Conservation (phyloP, 495 filamentous ascomycete species). For the Aspergillus bertholletiae region DNA sequence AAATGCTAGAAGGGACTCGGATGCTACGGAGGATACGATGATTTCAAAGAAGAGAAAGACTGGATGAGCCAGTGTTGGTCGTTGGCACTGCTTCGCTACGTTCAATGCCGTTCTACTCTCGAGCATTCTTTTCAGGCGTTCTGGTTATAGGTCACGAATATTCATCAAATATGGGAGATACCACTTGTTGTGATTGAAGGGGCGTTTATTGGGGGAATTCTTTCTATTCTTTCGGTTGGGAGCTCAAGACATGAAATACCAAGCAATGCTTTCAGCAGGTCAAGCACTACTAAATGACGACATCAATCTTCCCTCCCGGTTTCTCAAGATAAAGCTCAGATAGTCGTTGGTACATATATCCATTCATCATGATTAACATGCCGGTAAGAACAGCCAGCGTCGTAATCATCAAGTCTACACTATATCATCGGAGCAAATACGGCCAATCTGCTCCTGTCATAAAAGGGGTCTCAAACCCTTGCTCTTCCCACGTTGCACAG, state of each 20-base stretch:
- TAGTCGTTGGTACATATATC: conserved; percentile 20
- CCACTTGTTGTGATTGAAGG: conserved; percentile 1
- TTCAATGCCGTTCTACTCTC: not conserved
- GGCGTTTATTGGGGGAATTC: conserved; percentile 3
- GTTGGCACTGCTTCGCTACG: not conserved
- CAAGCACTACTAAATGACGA: not conserved
- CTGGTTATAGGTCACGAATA: not conserved
- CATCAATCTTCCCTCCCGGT: not conserved
- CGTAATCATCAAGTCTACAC: conserved; percentile 19
- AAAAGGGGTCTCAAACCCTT: conserved; percentile 3
- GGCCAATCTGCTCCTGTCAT: conserved; percentile 1
- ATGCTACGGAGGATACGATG: conserved; percentile 42
- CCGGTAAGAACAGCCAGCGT: conserved; percentile 28
- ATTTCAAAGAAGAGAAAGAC: conserved; percentile 40
- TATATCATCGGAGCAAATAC: not conserved
- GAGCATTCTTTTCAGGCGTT: not conserved
- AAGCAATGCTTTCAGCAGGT: not conserved
- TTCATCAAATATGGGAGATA: not conserved
- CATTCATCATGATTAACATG: conserved; percentile 38
- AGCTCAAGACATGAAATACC: not conserved
- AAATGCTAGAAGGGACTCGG: conserved; percentile 34
- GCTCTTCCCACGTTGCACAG: conserved; percentile 17
- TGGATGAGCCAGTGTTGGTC: conserved; percentile 13
- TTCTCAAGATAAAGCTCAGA: not conserved
- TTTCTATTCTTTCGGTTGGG: not conserved